Percentiles rank a stretch among this genome's conserved stretches.
These are phyloP conservation scores for Coprinopsis sp. DNA, from an alignment of 768 basidiomycete genomes.

Conservation along the genomic window DNA sequence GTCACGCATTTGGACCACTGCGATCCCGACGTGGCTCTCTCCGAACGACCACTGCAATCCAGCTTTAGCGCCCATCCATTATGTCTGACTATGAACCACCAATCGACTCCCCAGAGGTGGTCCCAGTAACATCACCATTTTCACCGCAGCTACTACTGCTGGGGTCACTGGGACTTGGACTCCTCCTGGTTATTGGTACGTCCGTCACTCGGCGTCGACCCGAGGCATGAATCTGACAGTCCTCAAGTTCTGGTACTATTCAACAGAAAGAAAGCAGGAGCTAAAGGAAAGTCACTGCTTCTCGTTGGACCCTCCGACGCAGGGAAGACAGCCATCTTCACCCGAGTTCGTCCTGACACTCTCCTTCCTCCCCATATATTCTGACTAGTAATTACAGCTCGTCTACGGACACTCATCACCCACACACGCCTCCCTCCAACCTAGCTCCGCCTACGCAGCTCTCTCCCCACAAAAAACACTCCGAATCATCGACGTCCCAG, in stretches of 20 bases:
- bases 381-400: slow-evolving; percentile 40
- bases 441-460: slow-evolving; percentile 49
- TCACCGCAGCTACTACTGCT: slow-evolving; percentile 35
- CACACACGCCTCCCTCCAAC: slow-evolving; percentile 76
- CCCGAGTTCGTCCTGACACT: slow-evolving; percentile 43
- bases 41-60: slow-evolving; percentile 3
- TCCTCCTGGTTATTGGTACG: slow-evolving; percentile 41
- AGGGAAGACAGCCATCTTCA: slow-evolving; percentile 78
- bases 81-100: slow-evolving; percentile 16
- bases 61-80: too few relatives aligned
- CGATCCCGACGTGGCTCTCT: background rate
- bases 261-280: slow-evolving; percentile 37
- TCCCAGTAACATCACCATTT: slow-evolving; percentile 30
- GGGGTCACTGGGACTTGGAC: slow-evolving; percentile 40
- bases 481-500: slow-evolving; percentile 70
- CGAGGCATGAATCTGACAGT: background rate
- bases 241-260: slow-evolving; percentile 40
- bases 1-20: background rate
- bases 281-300: slow-evolving; percentile 58
- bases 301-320: slow-evolving; percentile 73
- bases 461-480: slow-evolving; percentile 43
- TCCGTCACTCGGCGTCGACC: slow-evolving; percentile 8
- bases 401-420: slow-evolving; percentile 58
- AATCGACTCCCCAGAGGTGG: slow-evolving; percentile 30
- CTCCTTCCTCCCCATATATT: background rate